These are phyloP conservation scores for Quambalaria eucalypti DNA, from an alignment of 1,284 basidiomycete genomes.

Conservation along the genomic window DNA sequence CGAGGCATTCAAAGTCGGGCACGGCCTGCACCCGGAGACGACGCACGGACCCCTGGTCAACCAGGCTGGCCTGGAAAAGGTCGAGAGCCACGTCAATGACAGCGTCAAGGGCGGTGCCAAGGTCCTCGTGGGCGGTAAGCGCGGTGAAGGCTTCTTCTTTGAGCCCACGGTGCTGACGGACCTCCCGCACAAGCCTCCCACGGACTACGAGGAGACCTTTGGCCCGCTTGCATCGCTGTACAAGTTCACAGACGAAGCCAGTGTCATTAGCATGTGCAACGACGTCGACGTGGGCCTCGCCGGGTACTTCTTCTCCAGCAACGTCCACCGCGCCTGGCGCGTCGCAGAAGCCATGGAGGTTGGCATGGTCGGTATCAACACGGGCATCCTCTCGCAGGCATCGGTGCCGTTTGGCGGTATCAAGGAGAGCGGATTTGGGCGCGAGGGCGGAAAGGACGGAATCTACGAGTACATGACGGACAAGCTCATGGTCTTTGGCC, in stretches of 20 bases:
- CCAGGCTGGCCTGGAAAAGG: slow-evolving; percentile 74
- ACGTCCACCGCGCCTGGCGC: slow-evolving; percentile 82
- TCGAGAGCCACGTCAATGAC: slow-evolving; percentile 74
- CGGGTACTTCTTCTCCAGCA: slow-evolving; percentile 52
- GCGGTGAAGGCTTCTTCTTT: slow-evolving; percentile 62
- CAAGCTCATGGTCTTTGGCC: slow-evolving; percentile 40
- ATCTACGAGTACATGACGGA: slow-evolving; percentile 60
- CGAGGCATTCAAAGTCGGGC: slow-evolving; percentile 78
- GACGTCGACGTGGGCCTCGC: slow-evolving; percentile 75
- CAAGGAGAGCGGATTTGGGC: slow-evolving; percentile 64
- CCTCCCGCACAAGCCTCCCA: slow-evolving; percentile 56
- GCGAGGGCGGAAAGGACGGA: slow-evolving; percentile 56
- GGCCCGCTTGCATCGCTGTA: slow-evolving; percentile 51
- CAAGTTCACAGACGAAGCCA: slow-evolving; percentile 84
- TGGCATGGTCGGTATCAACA: slow-evolving; percentile 75
- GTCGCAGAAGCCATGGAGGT: slow-evolving; percentile 96
- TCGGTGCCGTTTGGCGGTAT: slow-evolving; percentile 71
- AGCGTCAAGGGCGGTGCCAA: slow-evolving; percentile 74
- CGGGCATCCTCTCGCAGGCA: slow-evolving; percentile 37
- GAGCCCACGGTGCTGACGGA: slow-evolving; percentile 80
- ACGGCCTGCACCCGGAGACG: slow-evolving; percentile 64
- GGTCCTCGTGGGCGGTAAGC: slow-evolving; percentile 75
- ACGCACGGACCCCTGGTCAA: slow-evolving; percentile 95
- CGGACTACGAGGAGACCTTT: slow-evolving; percentile 43
- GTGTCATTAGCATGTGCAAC: slow-evolving; percentile 80